These are phyloP conservation scores for Yarrowia sp. DNA, from an alignment of 805 yeast genomes.

Conservation along the genomic window DNA sequence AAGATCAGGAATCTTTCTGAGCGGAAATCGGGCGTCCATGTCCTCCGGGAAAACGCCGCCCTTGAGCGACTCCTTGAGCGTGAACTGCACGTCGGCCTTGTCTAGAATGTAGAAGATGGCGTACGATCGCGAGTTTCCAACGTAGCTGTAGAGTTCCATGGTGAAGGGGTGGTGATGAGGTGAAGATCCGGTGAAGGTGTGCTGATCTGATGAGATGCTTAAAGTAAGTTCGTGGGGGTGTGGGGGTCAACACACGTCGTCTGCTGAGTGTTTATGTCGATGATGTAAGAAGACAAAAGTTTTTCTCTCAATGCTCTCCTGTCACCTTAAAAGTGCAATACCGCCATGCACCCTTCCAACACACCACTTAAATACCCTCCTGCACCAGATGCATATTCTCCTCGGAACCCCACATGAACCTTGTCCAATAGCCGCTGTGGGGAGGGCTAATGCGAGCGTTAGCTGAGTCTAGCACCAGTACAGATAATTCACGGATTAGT, in stretches of 20 bases:
- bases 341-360: no score
- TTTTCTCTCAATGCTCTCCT: no score
- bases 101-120: slow-evolving; percentile 36
- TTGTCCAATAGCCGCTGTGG: slow-evolving; percentile 33
- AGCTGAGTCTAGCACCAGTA: no score
- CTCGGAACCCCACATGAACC: slow-evolving; percentile 32
- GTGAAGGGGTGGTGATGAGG: not conserved
- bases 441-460: not conserved
- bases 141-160: slow-evolving; percentile 31
- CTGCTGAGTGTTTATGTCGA: not conserved
- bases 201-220: no score
- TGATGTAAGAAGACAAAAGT: not conserved
- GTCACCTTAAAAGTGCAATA: no score
- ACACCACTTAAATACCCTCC: not conserved
- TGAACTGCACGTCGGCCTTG: slow-evolving; percentile 19
- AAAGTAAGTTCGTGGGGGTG: not conserved
- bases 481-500: no score
- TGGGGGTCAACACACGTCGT: not conserved
- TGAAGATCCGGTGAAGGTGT: no score
- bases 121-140: slow-evolving; percentile 33
- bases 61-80: slow-evolving; percentile 38
- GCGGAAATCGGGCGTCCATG: slow-evolving; percentile 61
- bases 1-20: slow-evolving; percentile 63
- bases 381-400: not conserved
- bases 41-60: slow-evolving; percentile 46